These are phyloP conservation scores for Plantago coronopus DNA, from an alignment of 305 asterid species.

Conservation along the genomic window DNA sequence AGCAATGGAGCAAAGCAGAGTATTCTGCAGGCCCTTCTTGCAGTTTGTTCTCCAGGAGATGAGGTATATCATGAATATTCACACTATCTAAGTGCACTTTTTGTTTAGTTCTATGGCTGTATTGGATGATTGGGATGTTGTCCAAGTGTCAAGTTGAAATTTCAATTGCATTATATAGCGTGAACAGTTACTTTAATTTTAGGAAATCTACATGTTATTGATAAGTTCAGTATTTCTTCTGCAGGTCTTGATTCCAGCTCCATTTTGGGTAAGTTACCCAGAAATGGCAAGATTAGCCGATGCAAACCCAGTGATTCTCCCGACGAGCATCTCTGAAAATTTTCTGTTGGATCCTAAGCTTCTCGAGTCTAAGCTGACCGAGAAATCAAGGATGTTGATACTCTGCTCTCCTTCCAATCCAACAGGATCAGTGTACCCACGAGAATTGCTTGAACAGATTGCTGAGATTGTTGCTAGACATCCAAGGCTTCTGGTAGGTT, in stretches of 20 bases:
- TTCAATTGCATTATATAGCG: not conserved
- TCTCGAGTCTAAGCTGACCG: conserved; percentile 72
- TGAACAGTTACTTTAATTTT: not conserved
- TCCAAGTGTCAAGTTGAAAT: no score
- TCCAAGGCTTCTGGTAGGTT: conserved; percentile 84
- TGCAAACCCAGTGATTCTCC: conserved; percentile 82
- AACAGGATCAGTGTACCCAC: conserved; percentile 93
- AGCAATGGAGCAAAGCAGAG: conserved; percentile 76
- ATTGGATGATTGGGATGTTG: not conserved
- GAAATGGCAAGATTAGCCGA: conserved; percentile 97
- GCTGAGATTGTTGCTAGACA: conserved; percentile 77
- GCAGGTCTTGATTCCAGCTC: conserved; percentile 95
- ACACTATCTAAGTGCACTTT: no score
- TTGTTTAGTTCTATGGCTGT: no score
- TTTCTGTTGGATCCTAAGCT: conserved; percentile 77
- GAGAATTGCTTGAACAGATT: conserved; percentile 73
- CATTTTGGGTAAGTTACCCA: conserved; percentile 99
- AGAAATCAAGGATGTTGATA: conserved; percentile 80
- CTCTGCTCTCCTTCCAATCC: conserved; percentile 98
- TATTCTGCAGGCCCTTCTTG: conserved; percentile 53
- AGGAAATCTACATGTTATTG: not conserved
- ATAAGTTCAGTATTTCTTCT: conserved; percentile 8
- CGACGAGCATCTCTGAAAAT: conserved; percentile 68
- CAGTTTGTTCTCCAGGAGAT: conserved; percentile 60
- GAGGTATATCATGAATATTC: conserved; percentile 30